phyloP scores from a whole-genome alignment of 768 basidiomycete genomes.

The Russula emetica region DNA sequence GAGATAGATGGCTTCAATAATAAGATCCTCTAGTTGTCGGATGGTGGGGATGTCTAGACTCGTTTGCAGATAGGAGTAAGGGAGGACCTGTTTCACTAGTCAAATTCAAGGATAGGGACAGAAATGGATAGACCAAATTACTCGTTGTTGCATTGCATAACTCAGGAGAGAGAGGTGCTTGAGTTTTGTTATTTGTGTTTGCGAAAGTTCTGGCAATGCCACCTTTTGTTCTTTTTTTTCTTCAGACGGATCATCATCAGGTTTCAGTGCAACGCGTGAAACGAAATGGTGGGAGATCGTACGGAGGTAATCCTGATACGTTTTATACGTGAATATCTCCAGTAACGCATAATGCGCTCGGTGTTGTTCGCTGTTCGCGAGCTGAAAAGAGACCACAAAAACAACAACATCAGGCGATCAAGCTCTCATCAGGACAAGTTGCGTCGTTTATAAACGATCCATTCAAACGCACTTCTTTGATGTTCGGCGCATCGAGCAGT shows the following conservation, averaged over 20 bases:
- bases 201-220: slow-evolving; percentile 60
- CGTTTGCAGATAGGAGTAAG: slow-evolving; percentile 68
- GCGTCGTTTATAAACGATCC: not conserved
- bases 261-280: not conserved
- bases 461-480: slow-evolving; percentile 66
- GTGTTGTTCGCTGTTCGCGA: slow-evolving; percentile 61
- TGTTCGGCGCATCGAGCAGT: slow-evolving; percentile 73
- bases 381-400: slow-evolving; percentile 41
- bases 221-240: slow-evolving; percentile 72
- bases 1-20: slow-evolving; percentile 95
- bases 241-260: slow-evolving; percentile 5
- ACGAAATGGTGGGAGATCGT: slow-evolving; percentile 32
- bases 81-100: slow-evolving; percentile 55
- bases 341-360: slow-evolving; percentile 59
- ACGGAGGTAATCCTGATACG: slow-evolving; percentile 77
- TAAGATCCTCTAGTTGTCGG: slow-evolving; percentile 90
- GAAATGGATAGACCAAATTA: slow-evolving; percentile 38
- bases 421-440: not conserved
- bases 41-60: slow-evolving; percentile 72
- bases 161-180: slow-evolving; percentile 91
- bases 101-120: not conserved
- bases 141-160: slow-evolving; percentile 71
- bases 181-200: slow-evolving; percentile 77
- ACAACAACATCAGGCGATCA: no score
- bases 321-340: slow-evolving; percentile 87